Evolutionary conservation across 768 basidiomycete species (phyloP).

Genomic region (Rhizopogon vesiculosus): DNA sequence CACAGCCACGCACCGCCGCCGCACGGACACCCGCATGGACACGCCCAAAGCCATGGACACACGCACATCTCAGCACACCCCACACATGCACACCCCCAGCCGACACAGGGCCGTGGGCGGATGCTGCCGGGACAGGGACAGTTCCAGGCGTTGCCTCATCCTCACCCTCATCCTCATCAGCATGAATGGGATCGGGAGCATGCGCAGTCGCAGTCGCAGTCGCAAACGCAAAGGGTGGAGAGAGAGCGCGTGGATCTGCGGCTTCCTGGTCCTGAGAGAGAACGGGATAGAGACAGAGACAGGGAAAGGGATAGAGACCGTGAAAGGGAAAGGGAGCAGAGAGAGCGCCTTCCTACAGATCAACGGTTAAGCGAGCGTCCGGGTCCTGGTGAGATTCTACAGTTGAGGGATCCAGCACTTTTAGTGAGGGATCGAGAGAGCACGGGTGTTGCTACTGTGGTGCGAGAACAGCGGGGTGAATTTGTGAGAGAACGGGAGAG

Average conservation of each 20-base stretch:
- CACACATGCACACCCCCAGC: conserved; percentile 1
- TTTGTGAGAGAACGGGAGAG: conserved; percentile 29
- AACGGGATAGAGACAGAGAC: conserved; percentile 1
- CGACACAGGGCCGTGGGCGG: conserved; percentile 11
- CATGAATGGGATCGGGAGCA: conserved; percentile 26
- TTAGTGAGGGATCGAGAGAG: neutral
- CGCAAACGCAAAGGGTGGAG: conserved; percentile 8
- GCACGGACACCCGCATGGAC: conserved; percentile 19
- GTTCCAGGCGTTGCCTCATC: conserved; percentile 20
- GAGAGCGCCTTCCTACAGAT: conserved; percentile 20
- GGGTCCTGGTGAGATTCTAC: conserved; percentile 1
- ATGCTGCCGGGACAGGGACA: conserved; percentile 24
- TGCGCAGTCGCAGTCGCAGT: neutral
- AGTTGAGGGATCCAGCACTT: neutral
- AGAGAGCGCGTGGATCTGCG: conserved; percentile 14
- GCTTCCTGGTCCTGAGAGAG: conserved; percentile 1
- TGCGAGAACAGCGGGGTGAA: conserved; percentile 22
- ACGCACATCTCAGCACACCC: neutral
- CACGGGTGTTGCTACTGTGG: neutral
- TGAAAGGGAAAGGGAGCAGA: conserved; percentile 7
- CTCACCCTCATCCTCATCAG: conserved; percentile 5
- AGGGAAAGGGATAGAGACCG: neutral
- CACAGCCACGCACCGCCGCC: conserved; percentile 14
- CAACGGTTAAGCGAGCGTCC: conserved; percentile 5
- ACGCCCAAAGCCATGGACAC: conserved; percentile 3